Conservation (phyloP, 768 basidiomycete genomes). For the Suillus plorans region DNA sequence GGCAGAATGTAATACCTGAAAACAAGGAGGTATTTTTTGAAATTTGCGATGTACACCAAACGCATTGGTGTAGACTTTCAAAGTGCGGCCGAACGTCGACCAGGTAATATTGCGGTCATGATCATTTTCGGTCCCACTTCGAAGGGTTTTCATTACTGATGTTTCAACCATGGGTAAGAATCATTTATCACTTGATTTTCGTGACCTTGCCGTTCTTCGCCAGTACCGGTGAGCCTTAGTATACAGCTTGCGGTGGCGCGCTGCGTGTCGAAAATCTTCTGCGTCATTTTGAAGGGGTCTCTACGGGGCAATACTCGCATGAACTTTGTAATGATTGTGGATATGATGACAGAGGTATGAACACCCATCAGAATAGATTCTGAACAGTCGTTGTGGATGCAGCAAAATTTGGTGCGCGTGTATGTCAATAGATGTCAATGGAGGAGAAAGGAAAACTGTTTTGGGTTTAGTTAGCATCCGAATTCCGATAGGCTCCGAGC, state of each 20-base stretch:
- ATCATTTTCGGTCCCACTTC: background rate
- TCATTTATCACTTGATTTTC: background rate
- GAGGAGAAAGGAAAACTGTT: background rate
- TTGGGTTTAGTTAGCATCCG: background rate
- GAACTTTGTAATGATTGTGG: background rate
- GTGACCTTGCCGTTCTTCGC: background rate
- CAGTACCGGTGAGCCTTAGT: background rate
- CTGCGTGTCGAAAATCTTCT: background rate
- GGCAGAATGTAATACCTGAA: background rate
- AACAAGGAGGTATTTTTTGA: background rate
- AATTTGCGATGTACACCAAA: background rate
- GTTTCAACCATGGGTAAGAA: background rate
- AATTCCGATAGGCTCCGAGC: background rate
- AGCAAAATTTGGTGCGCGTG: background rate
- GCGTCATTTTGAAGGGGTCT: background rate
- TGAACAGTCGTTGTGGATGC: background rate
- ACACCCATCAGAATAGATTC: background rate
- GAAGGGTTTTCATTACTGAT: background rate
- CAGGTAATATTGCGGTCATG: background rate
- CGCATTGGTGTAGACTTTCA: background rate
- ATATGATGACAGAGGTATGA: background rate
- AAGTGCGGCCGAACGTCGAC: background rate
- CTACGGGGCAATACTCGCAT: background rate
- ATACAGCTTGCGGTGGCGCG: background rate
- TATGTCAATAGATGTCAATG: background rate